phyloP scores from a whole-genome alignment of 345 rosid genomes.

The Syzygium oleosum region DNA sequence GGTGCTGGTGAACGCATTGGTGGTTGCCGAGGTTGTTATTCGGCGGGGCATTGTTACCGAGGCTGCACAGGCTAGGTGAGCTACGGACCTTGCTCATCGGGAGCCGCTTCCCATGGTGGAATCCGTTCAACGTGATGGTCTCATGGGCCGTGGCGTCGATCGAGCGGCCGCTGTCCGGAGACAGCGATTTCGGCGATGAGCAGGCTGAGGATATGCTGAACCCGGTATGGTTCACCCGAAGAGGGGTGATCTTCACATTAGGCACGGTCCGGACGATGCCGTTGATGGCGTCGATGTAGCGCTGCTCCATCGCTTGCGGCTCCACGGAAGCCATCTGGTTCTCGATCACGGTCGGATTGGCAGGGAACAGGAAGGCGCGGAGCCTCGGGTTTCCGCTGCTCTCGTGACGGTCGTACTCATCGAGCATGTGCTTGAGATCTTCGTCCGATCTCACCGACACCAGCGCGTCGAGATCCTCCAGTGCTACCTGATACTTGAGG shows the following conservation, averaged over 20 bases:
- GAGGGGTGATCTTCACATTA: conserved; percentile 15
- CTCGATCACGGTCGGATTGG: conserved; percentile 26
- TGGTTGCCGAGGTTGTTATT: conserved; percentile 3
- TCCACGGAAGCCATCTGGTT: conserved; percentile 22
- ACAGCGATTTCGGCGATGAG: conserved; percentile 47
- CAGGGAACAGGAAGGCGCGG: conserved; percentile 61
- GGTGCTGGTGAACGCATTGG: conserved; percentile 16
- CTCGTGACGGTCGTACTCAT: conserved; percentile 54
- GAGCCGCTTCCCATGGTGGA: conserved; percentile 19
- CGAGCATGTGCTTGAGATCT: conserved; percentile 80
- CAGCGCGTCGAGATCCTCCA: conserved; percentile 75
- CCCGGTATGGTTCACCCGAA: conserved; percentile 18
- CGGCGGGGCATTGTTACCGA: conserved; percentile 6
- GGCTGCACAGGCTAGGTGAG: conserved; percentile 52
- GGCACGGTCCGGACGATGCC: conserved; percentile 26
- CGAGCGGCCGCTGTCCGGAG: conserved; percentile 35
- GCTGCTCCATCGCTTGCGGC: conserved; percentile 43
- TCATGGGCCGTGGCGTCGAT: conserved; percentile 20
- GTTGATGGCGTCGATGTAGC: conserved; percentile 79
- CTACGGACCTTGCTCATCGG: conserved; percentile 61
- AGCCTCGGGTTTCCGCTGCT: conserved; percentile 41
- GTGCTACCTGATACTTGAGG: conserved; percentile 59
- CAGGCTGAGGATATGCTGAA: conserved; percentile 51
- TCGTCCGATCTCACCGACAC: conserved; percentile 66
- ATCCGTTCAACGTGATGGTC: not conserved